Evolutionary conservation across 208 protist species (phyloP).

Genomic region (Vickermania ingenoplastis): DNA sequence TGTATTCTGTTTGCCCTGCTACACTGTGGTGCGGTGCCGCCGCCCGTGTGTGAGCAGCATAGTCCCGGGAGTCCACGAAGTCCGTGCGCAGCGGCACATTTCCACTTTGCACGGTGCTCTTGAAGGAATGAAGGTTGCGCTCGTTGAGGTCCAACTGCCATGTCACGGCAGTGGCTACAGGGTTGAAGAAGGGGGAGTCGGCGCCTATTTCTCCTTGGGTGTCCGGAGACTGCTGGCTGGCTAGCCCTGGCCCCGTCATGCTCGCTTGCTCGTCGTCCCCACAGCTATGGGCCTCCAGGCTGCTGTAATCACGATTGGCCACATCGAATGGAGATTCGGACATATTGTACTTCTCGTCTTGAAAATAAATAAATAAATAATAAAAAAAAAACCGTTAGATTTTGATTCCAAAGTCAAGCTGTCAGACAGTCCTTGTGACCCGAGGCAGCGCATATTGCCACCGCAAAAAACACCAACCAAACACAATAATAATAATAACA

Average conservation of each 20-base stretch:
- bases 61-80: background rate
- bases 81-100: background rate
- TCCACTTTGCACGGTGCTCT: background rate
- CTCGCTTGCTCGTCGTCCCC: background rate
- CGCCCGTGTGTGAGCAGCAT: no score
- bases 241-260: background rate
- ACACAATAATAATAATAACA: conserved; percentile 8
- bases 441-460: no score
- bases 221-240: no score
- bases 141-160: background rate
- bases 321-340: conserved; percentile 7
- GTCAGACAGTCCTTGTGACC: no score
- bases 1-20: background rate
- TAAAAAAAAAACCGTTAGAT: conserved; percentile 4
- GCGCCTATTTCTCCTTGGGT: no score
- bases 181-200: no score
- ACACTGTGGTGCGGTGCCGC: background rate
- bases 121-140: background rate
- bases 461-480: no score
- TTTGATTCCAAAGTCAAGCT: conserved; percentile 3
- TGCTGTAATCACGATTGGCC: conserved; percentile 1
- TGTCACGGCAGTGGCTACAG: background rate
- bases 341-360: background rate
- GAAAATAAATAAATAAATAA: conserved; percentile 16
- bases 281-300: background rate